Conservation (phyloP, 2,329 filamentous ascomycete genomes). For the Clonostachys chloroleuca region DNA sequence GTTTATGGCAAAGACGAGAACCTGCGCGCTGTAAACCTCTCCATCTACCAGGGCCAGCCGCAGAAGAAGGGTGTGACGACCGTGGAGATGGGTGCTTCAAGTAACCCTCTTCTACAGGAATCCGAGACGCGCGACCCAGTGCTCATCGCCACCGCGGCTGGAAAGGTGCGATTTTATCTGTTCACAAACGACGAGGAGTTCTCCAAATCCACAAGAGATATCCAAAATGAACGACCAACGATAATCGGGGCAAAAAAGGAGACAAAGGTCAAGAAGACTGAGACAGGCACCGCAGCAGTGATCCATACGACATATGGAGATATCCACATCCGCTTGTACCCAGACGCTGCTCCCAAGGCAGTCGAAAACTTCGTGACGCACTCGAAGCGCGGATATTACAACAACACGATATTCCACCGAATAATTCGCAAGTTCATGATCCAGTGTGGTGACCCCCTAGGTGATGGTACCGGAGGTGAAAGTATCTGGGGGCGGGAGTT, state of each 20-base stretch:
- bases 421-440: slow-evolving; percentile 99
- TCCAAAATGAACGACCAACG: slow-evolving; percentile 91
- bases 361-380: slow-evolving; percentile 98
- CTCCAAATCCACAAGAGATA: slow-evolving; percentile 78
- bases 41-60: slow-evolving; percentile 90
- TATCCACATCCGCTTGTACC: slow-evolving; percentile 89
- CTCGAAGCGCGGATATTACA: slow-evolving; percentile 87
- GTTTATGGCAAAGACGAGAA: slow-evolving; percentile 88
- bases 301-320: slow-evolving; percentile 93
- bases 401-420: slow-evolving; percentile 94
- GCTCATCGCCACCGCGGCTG: slow-evolving; percentile 75
- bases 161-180: slow-evolving; percentile 94
- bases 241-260: slow-evolving; percentile 55
- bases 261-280: slow-evolving; percentile 49
- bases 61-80: slow-evolving; percentile 92
- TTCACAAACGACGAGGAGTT: slow-evolving; percentile 88
- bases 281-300: slow-evolving; percentile 74
- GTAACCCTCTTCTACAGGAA: slow-evolving; percentile 88
- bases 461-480: slow-evolving; percentile 82
- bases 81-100: slow-evolving; percentile 93
- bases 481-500: slow-evolving; percentile 95
- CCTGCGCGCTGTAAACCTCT: slow-evolving; percentile 76
- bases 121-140: slow-evolving; percentile 89
- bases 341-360: slow-evolving; percentile 85
- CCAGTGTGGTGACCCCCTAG: slow-evolving; percentile 90